Evolutionary conservation across 768 basidiomycete species (phyloP).

Genomic region (Clitopilus hobsonii): DNA sequence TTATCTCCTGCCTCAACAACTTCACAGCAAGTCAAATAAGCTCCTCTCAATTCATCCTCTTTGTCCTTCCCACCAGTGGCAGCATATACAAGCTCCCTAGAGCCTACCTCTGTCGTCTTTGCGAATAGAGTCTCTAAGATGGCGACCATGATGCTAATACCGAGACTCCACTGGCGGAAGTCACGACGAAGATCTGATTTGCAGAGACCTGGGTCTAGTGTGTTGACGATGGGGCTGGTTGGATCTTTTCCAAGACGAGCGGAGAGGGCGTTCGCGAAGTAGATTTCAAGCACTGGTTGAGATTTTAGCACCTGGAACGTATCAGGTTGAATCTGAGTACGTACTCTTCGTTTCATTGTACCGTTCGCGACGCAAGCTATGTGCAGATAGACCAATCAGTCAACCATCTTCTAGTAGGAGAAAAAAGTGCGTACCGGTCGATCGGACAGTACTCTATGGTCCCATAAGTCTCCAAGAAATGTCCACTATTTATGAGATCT

Average conservation of each 20-base stretch:
- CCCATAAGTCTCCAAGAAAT: slow-evolving; percentile 25
- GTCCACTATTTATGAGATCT: slow-evolving; percentile 15
- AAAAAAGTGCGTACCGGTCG: slow-evolving; percentile 14
- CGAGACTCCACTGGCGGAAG: background rate
- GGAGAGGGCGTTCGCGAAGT: slow-evolving; percentile 32
- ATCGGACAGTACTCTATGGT: slow-evolving; percentile 23
- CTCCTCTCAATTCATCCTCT: slow-evolving; percentile 8
- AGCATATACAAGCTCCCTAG: slow-evolving; percentile 28
- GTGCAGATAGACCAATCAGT: background rate
- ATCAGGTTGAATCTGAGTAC: too few species aligned
- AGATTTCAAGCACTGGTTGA: slow-evolving; percentile 37
- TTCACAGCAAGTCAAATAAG: background rate
- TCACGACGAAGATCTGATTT: slow-evolving; percentile 28
- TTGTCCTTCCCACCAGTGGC: slow-evolving; percentile 25
- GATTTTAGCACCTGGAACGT: too few species aligned
- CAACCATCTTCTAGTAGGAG: background rate
- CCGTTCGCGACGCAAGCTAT: background rate
- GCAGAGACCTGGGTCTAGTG: slow-evolving; percentile 38
- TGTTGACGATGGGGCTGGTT: slow-evolving; percentile 25
- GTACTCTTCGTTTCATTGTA: background rate
- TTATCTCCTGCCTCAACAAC: background rate
- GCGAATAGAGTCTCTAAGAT: slow-evolving; percentile 27
- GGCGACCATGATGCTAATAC: slow-evolving; percentile 6
- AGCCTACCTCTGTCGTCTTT: slow-evolving; percentile 23
- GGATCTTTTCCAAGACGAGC: slow-evolving; percentile 18